Base-by-base conservation (phyloP, 306 rosid genomes). In the Rosa chinensis region DNA sequence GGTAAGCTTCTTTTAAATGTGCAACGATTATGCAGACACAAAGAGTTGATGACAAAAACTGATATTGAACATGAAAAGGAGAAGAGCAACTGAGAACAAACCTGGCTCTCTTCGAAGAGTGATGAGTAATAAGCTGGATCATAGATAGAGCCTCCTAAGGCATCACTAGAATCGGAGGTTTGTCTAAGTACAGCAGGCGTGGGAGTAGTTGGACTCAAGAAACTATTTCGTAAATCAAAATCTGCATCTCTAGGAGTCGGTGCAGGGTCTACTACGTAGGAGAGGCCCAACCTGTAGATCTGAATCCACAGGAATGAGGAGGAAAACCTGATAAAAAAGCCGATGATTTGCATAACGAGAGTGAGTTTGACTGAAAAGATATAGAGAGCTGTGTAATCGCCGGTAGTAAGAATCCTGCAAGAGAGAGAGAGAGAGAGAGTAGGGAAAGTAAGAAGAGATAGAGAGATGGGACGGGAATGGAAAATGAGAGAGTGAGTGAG, bases 291-390 rank as follows among this genome's bases (percentile, higher is more conserved):
- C 87, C 99, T 89, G 87, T 94, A 94, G 76, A 94, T 94, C 89
- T 92, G 99, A 85, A 94, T 91, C 99, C 99, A 94, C 59, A 94
- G 82, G 50, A 94, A 79, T 3, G 97, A 86, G 79, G 99, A 94
- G 6, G 82, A 89, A 58, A 94, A 77, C 88, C 99, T 86, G 78
- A 92, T 92, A 23, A 81, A 70, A 79, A 88, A 91, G 32, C 99
- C 97, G 82, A 71, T 75, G 66, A 89, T 85, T 86, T 94, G 91
- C 97, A 91, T 94, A 18, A 78, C 89, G 86, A 94, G 86, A 17
- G 97, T 88, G 84, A 92, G 95, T 84, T 89, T 92, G 85, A 94
- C 91, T 44, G 99, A 94, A 76, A 94, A 91, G 50, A 86, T 89
- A 69, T 88, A 85, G 62, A 48, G 63, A 48, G 87, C 1, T 32